Conservation (phyloP, 148 eudicot species). For the Euryodendron excelsum region DNA sequence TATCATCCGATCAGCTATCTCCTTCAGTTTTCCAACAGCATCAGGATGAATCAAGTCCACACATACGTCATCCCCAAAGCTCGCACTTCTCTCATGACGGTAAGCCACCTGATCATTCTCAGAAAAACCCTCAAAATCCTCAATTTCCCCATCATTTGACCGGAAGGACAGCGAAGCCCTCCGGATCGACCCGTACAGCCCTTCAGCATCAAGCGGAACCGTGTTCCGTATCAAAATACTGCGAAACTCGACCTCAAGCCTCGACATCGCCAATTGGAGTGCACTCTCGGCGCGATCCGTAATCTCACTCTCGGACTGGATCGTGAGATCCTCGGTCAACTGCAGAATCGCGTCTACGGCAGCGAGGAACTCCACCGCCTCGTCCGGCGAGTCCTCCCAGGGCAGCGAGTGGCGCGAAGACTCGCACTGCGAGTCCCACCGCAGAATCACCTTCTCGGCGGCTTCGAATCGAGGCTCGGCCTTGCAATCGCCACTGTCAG, state of each 20-base stretch:
- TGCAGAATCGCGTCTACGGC: slow-evolving; percentile 61
- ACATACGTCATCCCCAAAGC: slow-evolving; percentile 52
- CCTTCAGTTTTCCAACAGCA: slow-evolving; percentile 52
- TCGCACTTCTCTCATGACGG: slow-evolving; percentile 55
- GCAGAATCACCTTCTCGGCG: slow-evolving; percentile 59
- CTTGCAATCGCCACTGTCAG: neutral
- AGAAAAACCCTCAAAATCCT: slow-evolving; percentile 36
- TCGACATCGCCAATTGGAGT: slow-evolving; percentile 74
- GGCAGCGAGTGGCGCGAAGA: slow-evolving; percentile 10
- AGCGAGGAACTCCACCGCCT: slow-evolving; percentile 45
- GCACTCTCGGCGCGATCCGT: slow-evolving; percentile 70
- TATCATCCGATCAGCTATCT: slow-evolving; percentile 83
- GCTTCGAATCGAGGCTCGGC: slow-evolving; percentile 33
- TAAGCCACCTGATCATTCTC: slow-evolving; percentile 34
- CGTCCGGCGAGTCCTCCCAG: slow-evolving; percentile 33
- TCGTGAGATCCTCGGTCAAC: slow-evolving; percentile 34
- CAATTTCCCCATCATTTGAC: slow-evolving; percentile 41
- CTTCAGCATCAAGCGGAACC: slow-evolving; percentile 55
- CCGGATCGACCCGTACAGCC: slow-evolving; percentile 55
- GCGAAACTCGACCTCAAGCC: slow-evolving; percentile 80
- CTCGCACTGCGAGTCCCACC: slow-evolving; percentile 25
- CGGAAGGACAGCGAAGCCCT: slow-evolving; percentile 39
- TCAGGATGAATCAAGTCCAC: slow-evolving; percentile 58
- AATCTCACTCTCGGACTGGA: slow-evolving; percentile 18
- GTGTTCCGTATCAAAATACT: slow-evolving; percentile 42